A percentile compares a stretch with the other conserved stretches of the same genome.
phyloP scores from a whole-genome alignment of 73 alveolate species.

The Blepharisma japonicum region DNA sequence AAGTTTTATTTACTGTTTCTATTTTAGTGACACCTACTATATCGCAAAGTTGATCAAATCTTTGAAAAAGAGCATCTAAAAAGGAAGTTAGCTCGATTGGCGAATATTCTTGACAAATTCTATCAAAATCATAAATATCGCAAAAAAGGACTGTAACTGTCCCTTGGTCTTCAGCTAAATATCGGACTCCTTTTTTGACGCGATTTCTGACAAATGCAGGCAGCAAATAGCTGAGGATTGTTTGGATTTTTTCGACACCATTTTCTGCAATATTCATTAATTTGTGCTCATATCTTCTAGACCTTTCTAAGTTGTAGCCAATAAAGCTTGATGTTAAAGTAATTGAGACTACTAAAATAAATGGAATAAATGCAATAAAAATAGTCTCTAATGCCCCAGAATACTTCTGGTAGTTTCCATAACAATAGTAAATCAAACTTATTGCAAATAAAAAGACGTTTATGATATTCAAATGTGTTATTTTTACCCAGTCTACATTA shows the following conservation, averaged over 20 bases:
- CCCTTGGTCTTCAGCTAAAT: constrained; percentile 72
- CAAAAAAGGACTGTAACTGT: constrained; percentile 72
- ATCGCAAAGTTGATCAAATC: constrained; percentile 69
- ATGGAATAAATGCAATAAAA: too few species aligned
- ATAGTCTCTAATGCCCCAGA: too few species aligned
- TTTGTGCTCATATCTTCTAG: constrained; percentile 12
- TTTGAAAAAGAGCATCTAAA: constrained; percentile 65
- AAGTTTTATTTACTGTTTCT: constrained; percentile 86
- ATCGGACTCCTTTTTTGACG: constrained; percentile 59
- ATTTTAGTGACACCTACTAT: constrained; percentile 47
- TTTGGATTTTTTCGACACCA: constrained; percentile 40
- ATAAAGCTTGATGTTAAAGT: constrained; percentile 10
- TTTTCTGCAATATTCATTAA: constrained; percentile 9
- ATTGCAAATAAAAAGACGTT: neutral
- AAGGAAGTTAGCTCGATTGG: constrained; percentile 53
- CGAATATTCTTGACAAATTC: constrained; percentile 48
- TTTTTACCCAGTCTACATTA: constrained; percentile 30
- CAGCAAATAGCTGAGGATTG: constrained; percentile 53
- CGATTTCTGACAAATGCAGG: constrained; percentile 76
- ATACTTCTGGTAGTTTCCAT: neutral
- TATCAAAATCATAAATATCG: constrained; percentile 76
- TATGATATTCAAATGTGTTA: neutral
- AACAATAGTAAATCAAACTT: neutral
- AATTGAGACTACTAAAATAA: neutral
- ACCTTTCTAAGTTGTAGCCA: constrained; percentile 8